Evolutionary conservation across 129 eudicot species (phyloP), one percentile per base, ranked within the genome.

Genomic region (Pseudognaphalium luteoalbum): DNA sequence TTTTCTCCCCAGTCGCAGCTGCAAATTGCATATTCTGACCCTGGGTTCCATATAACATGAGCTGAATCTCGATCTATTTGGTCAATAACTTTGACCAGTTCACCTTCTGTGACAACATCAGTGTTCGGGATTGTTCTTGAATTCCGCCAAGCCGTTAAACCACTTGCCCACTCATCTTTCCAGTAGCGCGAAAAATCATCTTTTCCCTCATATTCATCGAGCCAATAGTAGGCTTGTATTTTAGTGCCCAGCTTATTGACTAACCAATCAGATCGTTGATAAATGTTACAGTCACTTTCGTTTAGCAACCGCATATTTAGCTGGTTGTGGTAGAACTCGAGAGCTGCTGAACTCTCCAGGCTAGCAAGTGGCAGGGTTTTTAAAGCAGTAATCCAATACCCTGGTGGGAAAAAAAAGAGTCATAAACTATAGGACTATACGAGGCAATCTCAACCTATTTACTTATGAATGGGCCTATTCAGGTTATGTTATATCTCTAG

Each of bases 161-260:
- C 98, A 37, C 90, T 88, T 66, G 83, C 60, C 98, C 98, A 93
- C 73, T 93, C 97, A 41, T 93, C 86, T 76, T 86, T 93, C 91
- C 89, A 66, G 82, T 93, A 93, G 47, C 96, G 90, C 41, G 94
- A 83, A 77, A 88, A 93, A 79, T 78, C 91, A 29, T 90, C 92
- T 76, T 85, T 93, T 42, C 79, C 89, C 6, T 92, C 81, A 56
- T 83, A 93, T 74, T 93, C 97, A 47, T 90, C 98, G 34, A 93
- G 95, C 98, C 98, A 93, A 68, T 90, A 93, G 86, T 85, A 90
- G 54, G 98, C 87, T 32, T 76, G 80, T 52, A 76, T 65, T 65
- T 76, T 90, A 11, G 92, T 88, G 63, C 66, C 85, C 67, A 93
- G 76, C 75, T 93, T 93, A 66, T 90, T 84, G 17, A 88, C 87